These are phyloP conservation scores for Solanum bulbocastanum DNA, from an alignment of 257 asterid genomes.

Conservation along the genomic window DNA sequence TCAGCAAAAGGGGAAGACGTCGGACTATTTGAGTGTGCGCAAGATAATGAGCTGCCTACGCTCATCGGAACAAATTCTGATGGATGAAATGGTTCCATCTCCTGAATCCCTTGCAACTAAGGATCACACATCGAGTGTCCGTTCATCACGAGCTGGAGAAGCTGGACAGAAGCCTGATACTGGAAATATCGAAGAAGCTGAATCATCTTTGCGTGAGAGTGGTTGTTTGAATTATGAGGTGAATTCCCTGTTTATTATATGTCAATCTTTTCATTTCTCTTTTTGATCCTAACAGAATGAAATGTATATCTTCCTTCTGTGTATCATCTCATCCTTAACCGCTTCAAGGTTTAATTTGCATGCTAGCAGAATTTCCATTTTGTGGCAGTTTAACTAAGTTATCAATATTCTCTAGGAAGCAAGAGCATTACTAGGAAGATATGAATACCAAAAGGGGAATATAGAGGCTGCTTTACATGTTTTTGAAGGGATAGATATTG, in stretches of 20 bases:
- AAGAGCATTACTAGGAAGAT: conserved; percentile 86
- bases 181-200: conserved; percentile 88
- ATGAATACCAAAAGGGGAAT: conserved; percentile 85
- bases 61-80: conserved; percentile 40
- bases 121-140: conserved; percentile 39
- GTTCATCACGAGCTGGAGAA: conserved; percentile 48
- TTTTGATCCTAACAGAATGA: neutral
- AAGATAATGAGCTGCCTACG: conserved; percentile 59
- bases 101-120: conserved; percentile 46
- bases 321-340: neutral
- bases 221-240: conserved; percentile 75
- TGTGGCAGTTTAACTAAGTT: neutral
- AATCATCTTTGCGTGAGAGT: conserved; percentile 73
- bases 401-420: conserved; percentile 59
- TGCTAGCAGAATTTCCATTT: neutral
- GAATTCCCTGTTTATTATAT: neutral
- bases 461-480: conserved; percentile 85
- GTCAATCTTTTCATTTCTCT: neutral
- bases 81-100: conserved; percentile 42
- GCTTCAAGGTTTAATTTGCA: neutral
- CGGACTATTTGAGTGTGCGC: conserved; percentile 14
- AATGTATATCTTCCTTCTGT: neutral
- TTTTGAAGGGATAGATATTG: conserved; percentile 83
- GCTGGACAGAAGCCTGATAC: conserved; percentile 49
- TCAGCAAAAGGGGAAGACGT: conserved; percentile 17